Evolutionary conservation across 129 eudicot genomes (phyloP).

Genomic region (Flaveria sonorensis): DNA sequence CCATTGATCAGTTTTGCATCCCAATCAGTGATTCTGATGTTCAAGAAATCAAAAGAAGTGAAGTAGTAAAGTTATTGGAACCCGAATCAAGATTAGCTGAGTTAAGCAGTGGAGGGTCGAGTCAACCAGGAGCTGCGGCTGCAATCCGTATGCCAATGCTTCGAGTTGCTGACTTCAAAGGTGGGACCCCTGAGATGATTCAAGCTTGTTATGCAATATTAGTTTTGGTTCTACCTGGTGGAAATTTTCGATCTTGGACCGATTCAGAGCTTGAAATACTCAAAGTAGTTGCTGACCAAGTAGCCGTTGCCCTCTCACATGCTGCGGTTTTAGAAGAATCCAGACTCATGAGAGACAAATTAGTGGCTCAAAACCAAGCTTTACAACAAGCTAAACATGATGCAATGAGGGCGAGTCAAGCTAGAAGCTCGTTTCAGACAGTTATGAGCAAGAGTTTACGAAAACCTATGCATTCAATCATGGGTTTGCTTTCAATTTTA

Average conservation of each 20-base stretch:
- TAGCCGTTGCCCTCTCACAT: conserved; percentile 82
- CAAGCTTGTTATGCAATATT: conserved; percentile 67
- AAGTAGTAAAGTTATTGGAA: conserved; percentile 54
- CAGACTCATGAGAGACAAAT: conserved; percentile 62
- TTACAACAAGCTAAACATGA: conserved; percentile 65
- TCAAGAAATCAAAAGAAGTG: conserved; percentile 52
- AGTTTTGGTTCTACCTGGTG: conserved; percentile 66
- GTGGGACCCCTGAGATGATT: conserved; percentile 72
- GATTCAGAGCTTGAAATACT: conserved; percentile 65
- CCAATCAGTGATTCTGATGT: conserved; percentile 59
- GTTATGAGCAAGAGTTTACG: conserved; percentile 71
- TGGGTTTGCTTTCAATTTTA: conserved; percentile 65
- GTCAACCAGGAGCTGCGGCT: conserved; percentile 58
- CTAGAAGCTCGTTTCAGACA: conserved; percentile 58
- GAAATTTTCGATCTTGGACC: conserved; percentile 50
- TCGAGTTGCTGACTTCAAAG: conserved; percentile 64
- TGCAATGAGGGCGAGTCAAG: conserved; percentile 72
- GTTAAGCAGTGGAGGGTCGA: conserved; percentile 55
- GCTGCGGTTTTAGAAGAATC: conserved; percentile 85
- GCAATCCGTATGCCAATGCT: conserved; percentile 88
- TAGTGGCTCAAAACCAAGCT: conserved; percentile 68
- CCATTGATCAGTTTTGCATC: conserved; percentile 26
- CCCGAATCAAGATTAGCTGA: conserved; percentile 55
- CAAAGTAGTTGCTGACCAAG: conserved; percentile 75
- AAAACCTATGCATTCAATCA: conserved; percentile 73